phyloP scores from a whole-genome alignment of 2,329 filamentous ascomycete genomes.

The Hypoxylon sp. region DNA sequence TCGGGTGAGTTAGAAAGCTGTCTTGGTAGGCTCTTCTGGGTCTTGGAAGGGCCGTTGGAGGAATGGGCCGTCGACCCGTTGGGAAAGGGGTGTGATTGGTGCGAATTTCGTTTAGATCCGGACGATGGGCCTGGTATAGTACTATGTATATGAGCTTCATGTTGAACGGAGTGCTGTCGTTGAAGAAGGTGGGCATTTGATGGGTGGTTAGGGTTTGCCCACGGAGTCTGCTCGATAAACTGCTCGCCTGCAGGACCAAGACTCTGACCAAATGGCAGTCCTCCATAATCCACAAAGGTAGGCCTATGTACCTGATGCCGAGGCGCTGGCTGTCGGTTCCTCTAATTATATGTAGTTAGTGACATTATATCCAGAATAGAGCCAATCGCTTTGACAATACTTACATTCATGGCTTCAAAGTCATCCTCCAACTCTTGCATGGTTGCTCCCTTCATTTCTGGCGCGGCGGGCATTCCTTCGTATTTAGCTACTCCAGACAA shows the following conservation, averaged over 20 bases:
- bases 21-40: constrained; percentile 48
- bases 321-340: constrained; percentile 51
- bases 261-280: constrained; percentile 63
- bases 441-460: constrained; percentile 81
- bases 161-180: constrained; percentile 58
- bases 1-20: constrained; percentile 61
- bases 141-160: constrained; percentile 49
- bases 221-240: constrained; percentile 89
- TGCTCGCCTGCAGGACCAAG: constrained; percentile 82
- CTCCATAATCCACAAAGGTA: constrained; percentile 63
- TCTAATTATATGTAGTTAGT: constrained; percentile 45
- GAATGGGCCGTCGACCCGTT: constrained; percentile 55
- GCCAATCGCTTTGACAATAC: constrained; percentile 54
- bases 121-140: constrained; percentile 54
- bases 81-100: constrained; percentile 56
- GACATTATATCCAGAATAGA: constrained; percentile 23
- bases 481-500: constrained; percentile 93
- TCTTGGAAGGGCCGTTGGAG: constrained; percentile 50
- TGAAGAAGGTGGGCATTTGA: constrained; percentile 66
- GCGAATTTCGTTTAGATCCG: constrained; percentile 57
- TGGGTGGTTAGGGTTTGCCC: constrained; percentile 90
- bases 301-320: constrained; percentile 59
- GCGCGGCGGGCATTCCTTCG: constrained; percentile 96
- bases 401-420: constrained; percentile 88
- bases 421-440: constrained; percentile 85